A percentile compares a stretch with the other conserved stretches of the same genome.
Evolutionary conservation across 768 basidiomycete genomes (phyloP).

Genomic region (Suillus hirtellus): DNA sequence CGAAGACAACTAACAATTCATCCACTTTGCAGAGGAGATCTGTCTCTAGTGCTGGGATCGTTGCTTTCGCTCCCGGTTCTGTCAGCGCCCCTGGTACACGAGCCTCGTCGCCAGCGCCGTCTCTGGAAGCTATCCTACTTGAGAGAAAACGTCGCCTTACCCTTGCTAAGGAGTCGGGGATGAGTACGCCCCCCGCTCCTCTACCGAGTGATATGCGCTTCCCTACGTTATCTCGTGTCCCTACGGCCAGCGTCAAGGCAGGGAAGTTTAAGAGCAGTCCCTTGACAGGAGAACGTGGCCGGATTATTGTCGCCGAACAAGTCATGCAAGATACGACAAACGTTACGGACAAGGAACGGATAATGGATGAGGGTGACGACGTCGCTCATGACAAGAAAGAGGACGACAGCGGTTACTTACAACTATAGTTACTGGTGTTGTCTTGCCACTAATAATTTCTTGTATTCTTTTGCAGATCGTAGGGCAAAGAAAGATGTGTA

Average conservation of each 20-base stretch:
- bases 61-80: constrained; percentile 18
- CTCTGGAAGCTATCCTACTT: constrained; percentile 65
- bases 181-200: constrained; percentile 10
- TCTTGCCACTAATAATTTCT: not conserved
- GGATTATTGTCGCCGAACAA: constrained; percentile 52
- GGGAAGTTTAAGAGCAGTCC: constrained; percentile 76
- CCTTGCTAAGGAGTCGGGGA: constrained; percentile 23
- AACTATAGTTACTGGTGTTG: constrained; percentile 10
- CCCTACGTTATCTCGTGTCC: constrained; percentile 14
- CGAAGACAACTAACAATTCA: constrained; percentile 7
- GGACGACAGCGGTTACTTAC: constrained; percentile 30
- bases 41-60: constrained; percentile 17
- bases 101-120: constrained; percentile 50
- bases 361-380: constrained; percentile 35
- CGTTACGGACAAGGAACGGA: constrained; percentile 28
- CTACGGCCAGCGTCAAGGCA: constrained; percentile 40
- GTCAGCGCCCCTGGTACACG: constrained; percentile 27
- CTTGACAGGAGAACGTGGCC: constrained; percentile 46
- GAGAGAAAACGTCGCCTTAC: constrained; percentile 61
- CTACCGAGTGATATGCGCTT: constrained; percentile 17
- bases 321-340: constrained; percentile 37
- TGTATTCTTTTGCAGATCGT: not conserved
- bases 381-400: constrained; percentile 34
- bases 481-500: not conserved
- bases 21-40: constrained; percentile 19